Conservation (phyloP, 2,329 filamentous ascomycete species). For the Alternaria sp. region DNA sequence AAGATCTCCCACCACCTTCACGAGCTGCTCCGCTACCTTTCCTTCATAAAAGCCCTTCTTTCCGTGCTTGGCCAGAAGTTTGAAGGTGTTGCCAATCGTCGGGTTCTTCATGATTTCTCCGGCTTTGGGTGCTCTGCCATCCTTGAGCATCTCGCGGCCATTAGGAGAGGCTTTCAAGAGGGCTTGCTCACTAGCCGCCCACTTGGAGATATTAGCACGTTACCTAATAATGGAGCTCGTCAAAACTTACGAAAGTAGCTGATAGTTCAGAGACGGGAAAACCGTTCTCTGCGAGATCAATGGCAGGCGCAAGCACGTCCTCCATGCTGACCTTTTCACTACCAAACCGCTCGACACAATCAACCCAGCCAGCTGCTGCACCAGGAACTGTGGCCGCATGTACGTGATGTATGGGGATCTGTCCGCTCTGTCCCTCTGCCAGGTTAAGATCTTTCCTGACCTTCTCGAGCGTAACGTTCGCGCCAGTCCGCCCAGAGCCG, state of each 20-base stretch:
- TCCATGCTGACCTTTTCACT: constrained; percentile 81
- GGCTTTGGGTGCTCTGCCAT: constrained; percentile 74
- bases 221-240: background rate
- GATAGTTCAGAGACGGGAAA: constrained; percentile 88
- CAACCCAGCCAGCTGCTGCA: constrained; percentile 91
- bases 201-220: constrained; percentile 61
- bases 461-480: constrained; percentile 71
- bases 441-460: constrained; percentile 75
- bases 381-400: constrained; percentile 89
- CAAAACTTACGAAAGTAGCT: constrained; percentile 67
- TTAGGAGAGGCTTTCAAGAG: constrained; percentile 83
- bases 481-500: constrained; percentile 85
- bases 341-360: constrained; percentile 86
- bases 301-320: constrained; percentile 82
- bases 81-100: constrained; percentile 81
- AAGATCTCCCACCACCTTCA: constrained; percentile 77
- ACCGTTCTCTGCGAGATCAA: constrained; percentile 84
- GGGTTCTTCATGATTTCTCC: constrained; percentile 93
- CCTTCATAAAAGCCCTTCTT: constrained; percentile 94
- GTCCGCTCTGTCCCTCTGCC: constrained; percentile 61
- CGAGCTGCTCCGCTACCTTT: constrained; percentile 78
- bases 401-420: constrained; percentile 77
- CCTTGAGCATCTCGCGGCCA: constrained; percentile 84
- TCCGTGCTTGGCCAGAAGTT: constrained; percentile 77
- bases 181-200: constrained; percentile 69